phyloP scores from a whole-genome alignment of 805 yeast species.

The Yamadazyma olivae region DNA sequence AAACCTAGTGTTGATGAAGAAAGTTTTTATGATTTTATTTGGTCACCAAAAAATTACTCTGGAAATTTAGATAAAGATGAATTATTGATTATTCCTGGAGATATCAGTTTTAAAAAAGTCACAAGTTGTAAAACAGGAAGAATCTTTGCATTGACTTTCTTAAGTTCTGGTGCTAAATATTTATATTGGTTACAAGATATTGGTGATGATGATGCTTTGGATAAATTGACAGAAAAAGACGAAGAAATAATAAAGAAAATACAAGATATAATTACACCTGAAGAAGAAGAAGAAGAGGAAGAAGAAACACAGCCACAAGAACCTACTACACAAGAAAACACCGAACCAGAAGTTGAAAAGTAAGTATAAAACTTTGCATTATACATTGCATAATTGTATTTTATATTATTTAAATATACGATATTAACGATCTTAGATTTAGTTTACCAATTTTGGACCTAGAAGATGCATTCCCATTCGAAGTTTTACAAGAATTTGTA shows the following conservation, averaged over 20 bases:
- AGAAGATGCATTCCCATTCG: constrained; percentile 31
- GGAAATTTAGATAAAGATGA: constrained; percentile 54
- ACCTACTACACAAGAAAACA: not conserved
- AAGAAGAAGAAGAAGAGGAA: constrained; percentile 19
- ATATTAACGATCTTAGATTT: constrained; percentile 4
- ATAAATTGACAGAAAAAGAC: constrained; percentile 60
- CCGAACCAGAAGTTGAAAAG: not conserved
- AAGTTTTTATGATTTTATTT: constrained; percentile 63
- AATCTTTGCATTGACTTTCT: constrained; percentile 65
- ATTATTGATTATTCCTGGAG: constrained; percentile 78
- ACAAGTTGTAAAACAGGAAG: constrained; percentile 73
- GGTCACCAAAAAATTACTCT: constrained; percentile 62
- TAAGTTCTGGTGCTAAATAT: constrained; percentile 57
- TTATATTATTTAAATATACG: constrained; percentile 4
- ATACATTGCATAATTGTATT: not conserved
- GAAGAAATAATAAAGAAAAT: constrained; percentile 45
- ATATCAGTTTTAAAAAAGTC: constrained; percentile 73
- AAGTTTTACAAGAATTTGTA: constrained; percentile 30
- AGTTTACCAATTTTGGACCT: constrained; percentile 27
- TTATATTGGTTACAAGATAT: constrained; percentile 76
- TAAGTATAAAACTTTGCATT: constrained; percentile 1
- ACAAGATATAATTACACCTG: constrained; percentile 43
- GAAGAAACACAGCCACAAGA: constrained; percentile 2
- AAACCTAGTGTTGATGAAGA: constrained; percentile 67
- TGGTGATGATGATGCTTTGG: constrained; percentile 60